Evolutionary conservation across 2,329 filamentous ascomycete genomes (phyloP), one percentile per base, ranked within the genome.

Genomic region (Colletotrichum horii): DNA sequence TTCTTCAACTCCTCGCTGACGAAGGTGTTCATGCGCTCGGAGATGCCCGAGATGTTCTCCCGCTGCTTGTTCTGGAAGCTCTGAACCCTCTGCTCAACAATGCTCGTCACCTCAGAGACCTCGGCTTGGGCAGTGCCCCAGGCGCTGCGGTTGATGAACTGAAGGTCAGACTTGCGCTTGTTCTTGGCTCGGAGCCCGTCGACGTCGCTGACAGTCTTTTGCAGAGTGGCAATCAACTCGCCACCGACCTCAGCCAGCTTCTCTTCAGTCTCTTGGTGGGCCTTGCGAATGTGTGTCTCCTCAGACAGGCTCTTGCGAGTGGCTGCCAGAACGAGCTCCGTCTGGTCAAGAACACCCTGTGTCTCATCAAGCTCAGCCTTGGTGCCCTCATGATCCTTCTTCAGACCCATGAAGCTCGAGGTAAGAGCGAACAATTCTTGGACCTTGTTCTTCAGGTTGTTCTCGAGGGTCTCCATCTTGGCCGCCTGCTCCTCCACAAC

Each of bases 401-500:
- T 98, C 79, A 98, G 85, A 1, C 91, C 93, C 85, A 96, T 96
- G 83, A 98, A 98, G 78, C 92, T 96, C 56, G 94, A 95, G 1
- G 95, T 98, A 48, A 98, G 87, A 14, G 92, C 91, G 83, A 98
- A 96, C 0, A 99, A 89, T 83, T 99, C 96, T 80, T 98, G 96
- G 3, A 97, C 93, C 83, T 98, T 98, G 86, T 98, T 97, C 26
- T 95, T 93, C 70, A 99, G 88, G 80, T 97, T 98, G 48, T 91
- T 91, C 83, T 99, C 97, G 86, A 98, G 93, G 0, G 95, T 96
- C 82, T 98, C 95, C 62, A 99, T 96, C 83, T 95, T 96, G 79
- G 96, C 96, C 9, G 93, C 91, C 81, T 98, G 96, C 82, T 99
- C 97, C 80, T 98, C 96, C 79, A 94, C 94, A 52, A 98, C 90